Base-by-base conservation (phyloP, 1,139 yeast genomes). In the Kodamaea sp. region DNA sequence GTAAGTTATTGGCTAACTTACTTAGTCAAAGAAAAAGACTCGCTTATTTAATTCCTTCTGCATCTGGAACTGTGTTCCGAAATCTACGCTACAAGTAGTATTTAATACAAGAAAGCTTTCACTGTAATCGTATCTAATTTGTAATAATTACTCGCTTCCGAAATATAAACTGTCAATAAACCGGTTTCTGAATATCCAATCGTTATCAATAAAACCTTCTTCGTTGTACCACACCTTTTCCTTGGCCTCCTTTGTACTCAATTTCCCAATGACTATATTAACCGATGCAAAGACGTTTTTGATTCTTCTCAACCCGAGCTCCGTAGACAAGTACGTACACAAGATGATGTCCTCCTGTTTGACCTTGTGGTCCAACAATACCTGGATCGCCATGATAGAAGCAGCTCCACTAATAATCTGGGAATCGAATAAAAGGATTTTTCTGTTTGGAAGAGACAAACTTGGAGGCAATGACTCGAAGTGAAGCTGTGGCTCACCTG, bases 401-500 rank as follows among this genome's bases (percentile, higher is more conserved):
- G 96, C 96, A 0, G 96, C 95, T 2, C 97, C 98, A 28, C 95
- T 83, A 16, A 88, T 83, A 31, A 88, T 71, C 56, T 90, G 97
- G 0, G 96, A 85, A 54, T 92, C 97, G 51, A 87, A 76, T 30
- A 92, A 61, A 24, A 92, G 60, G 1, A 87, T 78, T 44, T 74
- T 77, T 32, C 70, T 67, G 26, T 48, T 38, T n/a, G 48, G 46
- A 10, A 41, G 43, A 37, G 33, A 28, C 43, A 47, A 32, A 1
- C 59, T 55, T 1, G 86, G 81, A 1, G 76, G 76, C 26, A 92
- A 61, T 19, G 79, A 74, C 46, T 84, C 82, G 19, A 82, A 80
- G 57, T 89, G 97, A 39, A 92, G 66, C 52, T 85, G 92, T 0
- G 97, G 97, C 58, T 92, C 97, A 6, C 97, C 97, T 0, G 97